Base-by-base conservation (phyloP, 2,329 filamentous ascomycete genomes). In the Aulographum hederae region DNA sequence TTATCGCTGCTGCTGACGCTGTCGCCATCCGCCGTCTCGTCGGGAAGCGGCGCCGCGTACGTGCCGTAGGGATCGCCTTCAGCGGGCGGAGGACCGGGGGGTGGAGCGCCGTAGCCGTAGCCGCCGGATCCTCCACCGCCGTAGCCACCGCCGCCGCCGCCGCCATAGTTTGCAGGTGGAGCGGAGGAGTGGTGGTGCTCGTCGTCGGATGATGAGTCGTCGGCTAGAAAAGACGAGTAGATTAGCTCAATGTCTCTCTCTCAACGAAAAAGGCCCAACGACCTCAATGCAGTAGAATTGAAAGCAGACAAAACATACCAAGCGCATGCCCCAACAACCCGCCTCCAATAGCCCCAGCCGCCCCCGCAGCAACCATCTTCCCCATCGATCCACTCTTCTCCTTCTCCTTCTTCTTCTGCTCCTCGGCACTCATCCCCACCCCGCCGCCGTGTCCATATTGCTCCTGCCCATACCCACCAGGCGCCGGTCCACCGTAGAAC, bases 351-450 rank as follows among this genome's bases (percentile, higher is more conserved):
- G 59, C 64, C 38, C 67, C 67, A 6, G 61, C 53, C 1, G 66
- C 69, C 18, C 73, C 38, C 44, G 70, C 71, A 27, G 60, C 71
- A 4, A 65, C 64, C 32, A 63, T 70, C 15, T 61, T 68, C 23
- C 67, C 53, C 14, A 73, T 46, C 42, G 68, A 56, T 42, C 63
- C 61, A 21, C 61, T 60, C 33, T 57, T 58, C 17, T 61, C 58
- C 30, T 60, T 59, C 30, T 47, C 46, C 29, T 48, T 46, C 36
- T 55, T 40, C 29, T 46, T 46, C 34, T 56, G 51, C 18, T 44
- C 38, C 34, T 42, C 39, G 33, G 32, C 52, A 48, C 12, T 44
- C 41, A 4, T 45, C 28, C 25, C 41, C 43, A 25, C 14, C 37
- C n/a, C n/a, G n/a, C n/a, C n/a, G n/a, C n/a, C n/a, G 16, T 32